Percentiles rank a stretch among this genome's conserved stretches.
Conservation (phyloP, 139 green algal genomes). For the Picochlorum sp. region DNA sequence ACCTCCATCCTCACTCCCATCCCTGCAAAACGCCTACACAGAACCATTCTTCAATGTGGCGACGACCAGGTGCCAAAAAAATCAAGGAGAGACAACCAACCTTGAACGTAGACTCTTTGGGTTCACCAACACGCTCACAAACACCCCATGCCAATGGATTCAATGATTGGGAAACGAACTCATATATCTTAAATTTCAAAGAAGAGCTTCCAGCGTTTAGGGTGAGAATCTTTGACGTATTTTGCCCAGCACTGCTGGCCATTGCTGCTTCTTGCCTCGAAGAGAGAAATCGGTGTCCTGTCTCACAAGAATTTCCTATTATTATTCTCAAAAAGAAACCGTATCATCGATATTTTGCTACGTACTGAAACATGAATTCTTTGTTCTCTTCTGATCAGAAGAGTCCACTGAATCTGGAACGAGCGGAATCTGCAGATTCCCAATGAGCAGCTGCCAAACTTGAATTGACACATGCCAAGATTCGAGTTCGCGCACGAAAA, state of each 20-base stretch:
- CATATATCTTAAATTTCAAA: constrained; percentile 71
- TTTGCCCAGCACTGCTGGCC: background rate
- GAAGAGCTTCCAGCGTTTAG: constrained; percentile 54
- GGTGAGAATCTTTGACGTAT: constrained; percentile 43
- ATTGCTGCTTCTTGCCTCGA: background rate
- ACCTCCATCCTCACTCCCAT: constrained; percentile 4
- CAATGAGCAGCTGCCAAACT: too few species aligned
- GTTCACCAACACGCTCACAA: constrained; percentile 65
- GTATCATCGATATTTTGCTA: too few species aligned
- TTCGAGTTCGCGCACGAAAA: too few species aligned
- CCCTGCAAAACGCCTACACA: constrained; percentile 4
- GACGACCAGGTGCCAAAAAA: background rate
- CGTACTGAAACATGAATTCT: too few species aligned
- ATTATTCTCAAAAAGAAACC: too few species aligned
- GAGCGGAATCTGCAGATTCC: too few species aligned
- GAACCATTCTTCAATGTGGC: background rate
- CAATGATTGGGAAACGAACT: constrained; percentile 13
- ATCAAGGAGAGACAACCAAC: background rate
- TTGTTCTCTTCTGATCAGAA: too few species aligned
- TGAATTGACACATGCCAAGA: too few species aligned
- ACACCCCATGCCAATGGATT: constrained; percentile 39
- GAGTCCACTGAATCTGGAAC: too few species aligned
- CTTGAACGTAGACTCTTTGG: constrained; percentile 27
- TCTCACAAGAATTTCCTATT: background rate
- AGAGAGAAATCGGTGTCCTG: background rate